Percentiles rank a stretch among this genome's conserved stretches.
phyloP scores from a whole-genome alignment of 805 yeast genomes.

The Candida ulmi region DNA sequence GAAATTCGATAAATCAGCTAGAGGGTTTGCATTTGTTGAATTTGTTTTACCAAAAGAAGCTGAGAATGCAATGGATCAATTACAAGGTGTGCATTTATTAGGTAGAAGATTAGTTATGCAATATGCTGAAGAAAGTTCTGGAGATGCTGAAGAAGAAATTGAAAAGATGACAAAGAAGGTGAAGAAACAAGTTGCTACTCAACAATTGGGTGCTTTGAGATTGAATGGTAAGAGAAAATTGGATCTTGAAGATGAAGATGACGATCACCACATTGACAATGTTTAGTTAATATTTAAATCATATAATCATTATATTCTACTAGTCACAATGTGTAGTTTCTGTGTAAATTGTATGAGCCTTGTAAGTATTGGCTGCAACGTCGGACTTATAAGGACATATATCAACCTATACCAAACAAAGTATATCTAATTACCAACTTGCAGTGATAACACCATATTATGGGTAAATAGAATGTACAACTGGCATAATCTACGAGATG shows the following conservation, averaged over 20 bases:
- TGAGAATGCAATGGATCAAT: slow-evolving; percentile 86
- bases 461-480: too few species aligned
- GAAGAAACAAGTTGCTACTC: slow-evolving; percentile 70
- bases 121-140: slow-evolving; percentile 79
- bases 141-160: slow-evolving; percentile 84
- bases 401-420: too few species aligned
- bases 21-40: slow-evolving; percentile 98
- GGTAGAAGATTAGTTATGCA: slow-evolving; percentile 94
- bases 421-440: too few species aligned
- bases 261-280: slow-evolving; percentile 13
- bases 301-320: too few species aligned
- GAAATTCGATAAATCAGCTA: slow-evolving; percentile 89
- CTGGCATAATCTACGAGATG: too few species aligned
- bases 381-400: too few species aligned
- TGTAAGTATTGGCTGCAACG: too few species aligned
- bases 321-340: too few species aligned
- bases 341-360: too few species aligned
- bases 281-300: not conserved
- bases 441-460: too few species aligned
- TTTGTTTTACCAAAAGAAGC: slow-evolving; percentile 85
- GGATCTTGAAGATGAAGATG: slow-evolving; percentile 45
- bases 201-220: slow-evolving; percentile 65
- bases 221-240: slow-evolving; percentile 70
- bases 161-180: slow-evolving; percentile 87
- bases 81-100: slow-evolving; percentile 92